phyloP scores from a whole-genome alignment of 345 rosid genomes.

The Noccaea caerulescens region DNA sequence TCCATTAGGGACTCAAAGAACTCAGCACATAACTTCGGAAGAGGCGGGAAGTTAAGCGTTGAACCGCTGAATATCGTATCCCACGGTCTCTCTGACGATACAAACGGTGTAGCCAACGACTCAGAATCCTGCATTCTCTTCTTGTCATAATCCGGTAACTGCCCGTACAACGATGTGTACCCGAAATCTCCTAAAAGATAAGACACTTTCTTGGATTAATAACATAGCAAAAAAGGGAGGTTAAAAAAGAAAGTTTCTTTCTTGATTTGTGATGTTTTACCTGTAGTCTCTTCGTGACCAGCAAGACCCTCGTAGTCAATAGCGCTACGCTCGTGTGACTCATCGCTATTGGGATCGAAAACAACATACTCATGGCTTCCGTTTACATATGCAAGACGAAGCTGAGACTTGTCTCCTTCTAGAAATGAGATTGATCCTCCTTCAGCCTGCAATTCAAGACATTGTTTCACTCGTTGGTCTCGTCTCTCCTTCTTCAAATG shows the following conservation, averaged over 20 bases:
- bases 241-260: not conserved
- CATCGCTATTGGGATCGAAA: slow-evolving; percentile 68
- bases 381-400: slow-evolving; percentile 68
- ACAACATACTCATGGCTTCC: slow-evolving; percentile 83
- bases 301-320: slow-evolving; percentile 39
- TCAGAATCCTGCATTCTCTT: slow-evolving; percentile 45
- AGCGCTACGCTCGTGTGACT: slow-evolving; percentile 55
- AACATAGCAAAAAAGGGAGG: not conserved
- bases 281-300: slow-evolving; percentile 53
- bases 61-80: slow-evolving; percentile 80
- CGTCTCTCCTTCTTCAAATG: not conserved
- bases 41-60: slow-evolving; percentile 85
- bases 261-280: slow-evolving; percentile 41
- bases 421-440: slow-evolving; percentile 37
- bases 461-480: slow-evolving; percentile 18
- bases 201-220: not conserved
- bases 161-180: slow-evolving; percentile 75
- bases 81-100: slow-evolving; percentile 80
- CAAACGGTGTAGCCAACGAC: slow-evolving; percentile 44
- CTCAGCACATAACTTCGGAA: slow-evolving; percentile 64
- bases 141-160: slow-evolving; percentile 57
- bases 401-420: slow-evolving; percentile 52
- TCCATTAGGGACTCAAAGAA: slow-evolving; percentile 83
- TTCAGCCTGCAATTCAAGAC: slow-evolving; percentile 35
- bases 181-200: slow-evolving; percentile 54